A percentile compares a stretch with the other conserved stretches of the same genome.
These are phyloP conservation scores for Hordeum vulgare DNA, from an alignment of 176 grass and related monocot genomes.

Conservation along the genomic window DNA sequence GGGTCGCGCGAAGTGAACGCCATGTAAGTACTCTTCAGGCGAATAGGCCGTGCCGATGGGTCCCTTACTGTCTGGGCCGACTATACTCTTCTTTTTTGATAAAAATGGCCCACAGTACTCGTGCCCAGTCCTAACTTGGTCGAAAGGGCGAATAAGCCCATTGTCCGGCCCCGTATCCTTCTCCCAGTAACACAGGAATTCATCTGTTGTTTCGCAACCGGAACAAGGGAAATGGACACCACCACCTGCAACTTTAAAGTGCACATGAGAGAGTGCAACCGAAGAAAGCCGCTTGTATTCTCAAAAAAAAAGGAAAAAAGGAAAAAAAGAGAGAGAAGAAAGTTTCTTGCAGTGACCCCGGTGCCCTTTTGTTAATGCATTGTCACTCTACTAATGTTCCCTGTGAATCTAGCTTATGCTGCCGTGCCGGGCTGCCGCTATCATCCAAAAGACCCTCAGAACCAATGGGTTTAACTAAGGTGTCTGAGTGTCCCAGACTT, in stretches of 20 bases:
- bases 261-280: neutral
- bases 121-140: too few species aligned
- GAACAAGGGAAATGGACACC: neutral
- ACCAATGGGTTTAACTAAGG: neutral
- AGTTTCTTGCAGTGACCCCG: neutral
- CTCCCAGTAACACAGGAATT: neutral
- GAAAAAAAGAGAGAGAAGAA: too few species aligned
- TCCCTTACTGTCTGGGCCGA: too few species aligned
- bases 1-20: too few species aligned
- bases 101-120: too few species aligned
- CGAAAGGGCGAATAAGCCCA: neutral
- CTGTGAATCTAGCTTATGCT: neutral
- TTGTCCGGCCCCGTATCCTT: neutral
- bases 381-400: neutral
- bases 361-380: neutral
- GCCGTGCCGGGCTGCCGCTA: neutral
- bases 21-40: too few species aligned
- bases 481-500: neutral
- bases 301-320: too few species aligned
- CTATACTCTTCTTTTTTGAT: too few species aligned
- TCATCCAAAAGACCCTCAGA: neutral
- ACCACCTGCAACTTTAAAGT: neutral
- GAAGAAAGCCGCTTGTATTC: neutral
- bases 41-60: too few species aligned
- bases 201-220: neutral